Evolutionary conservation across 352 stramenopile species (phyloP).

Genomic region (Peronospora belbahrii): DNA sequence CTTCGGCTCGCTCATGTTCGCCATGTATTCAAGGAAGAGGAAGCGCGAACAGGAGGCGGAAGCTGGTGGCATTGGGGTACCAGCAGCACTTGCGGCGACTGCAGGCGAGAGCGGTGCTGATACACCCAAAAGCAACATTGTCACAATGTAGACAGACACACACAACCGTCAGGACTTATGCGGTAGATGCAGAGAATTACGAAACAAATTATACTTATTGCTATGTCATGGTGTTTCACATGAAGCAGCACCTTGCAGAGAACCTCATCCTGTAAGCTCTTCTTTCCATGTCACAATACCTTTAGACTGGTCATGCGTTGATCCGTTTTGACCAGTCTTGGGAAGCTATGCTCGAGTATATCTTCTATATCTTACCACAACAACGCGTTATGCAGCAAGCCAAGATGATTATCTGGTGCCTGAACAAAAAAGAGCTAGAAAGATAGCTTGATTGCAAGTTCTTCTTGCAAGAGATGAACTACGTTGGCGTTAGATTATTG

Average conservation of each 20-base stretch:
- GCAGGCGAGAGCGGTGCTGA: slow-evolving; percentile 27
- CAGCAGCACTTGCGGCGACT: slow-evolving; percentile 23
- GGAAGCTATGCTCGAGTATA: slow-evolving; percentile 15
- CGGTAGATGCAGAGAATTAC: slow-evolving; percentile 16
- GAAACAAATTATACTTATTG: slow-evolving; percentile 31
- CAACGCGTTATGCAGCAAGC: slow-evolving; percentile 52
- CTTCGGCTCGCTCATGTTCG: slow-evolving; percentile 58
- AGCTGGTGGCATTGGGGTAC: slow-evolving; percentile 37
- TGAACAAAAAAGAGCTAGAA: slow-evolving; percentile 36
- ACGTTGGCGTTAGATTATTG: too few species aligned
- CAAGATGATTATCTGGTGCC: slow-evolving; percentile 42
- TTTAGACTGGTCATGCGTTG: too few species aligned
- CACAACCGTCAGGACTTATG: slow-evolving; percentile 3
- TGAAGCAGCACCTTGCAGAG: neutral
- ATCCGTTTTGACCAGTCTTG: slow-evolving; percentile 10
- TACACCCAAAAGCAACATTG: slow-evolving; percentile 71
- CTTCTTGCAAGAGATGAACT: too few species aligned
- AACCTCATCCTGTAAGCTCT: neutral
- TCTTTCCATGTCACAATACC: neutral
- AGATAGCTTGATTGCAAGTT: too few species aligned
- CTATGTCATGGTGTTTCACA: neutral
- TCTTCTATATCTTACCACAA: slow-evolving; percentile 6
- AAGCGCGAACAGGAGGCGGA: slow-evolving; percentile 50
- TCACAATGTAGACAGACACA: slow-evolving; percentile 58
- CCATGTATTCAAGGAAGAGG: slow-evolving; percentile 68